Conservation (phyloP, 257 asterid species). For the Nicotiana obtusifolia region DNA sequence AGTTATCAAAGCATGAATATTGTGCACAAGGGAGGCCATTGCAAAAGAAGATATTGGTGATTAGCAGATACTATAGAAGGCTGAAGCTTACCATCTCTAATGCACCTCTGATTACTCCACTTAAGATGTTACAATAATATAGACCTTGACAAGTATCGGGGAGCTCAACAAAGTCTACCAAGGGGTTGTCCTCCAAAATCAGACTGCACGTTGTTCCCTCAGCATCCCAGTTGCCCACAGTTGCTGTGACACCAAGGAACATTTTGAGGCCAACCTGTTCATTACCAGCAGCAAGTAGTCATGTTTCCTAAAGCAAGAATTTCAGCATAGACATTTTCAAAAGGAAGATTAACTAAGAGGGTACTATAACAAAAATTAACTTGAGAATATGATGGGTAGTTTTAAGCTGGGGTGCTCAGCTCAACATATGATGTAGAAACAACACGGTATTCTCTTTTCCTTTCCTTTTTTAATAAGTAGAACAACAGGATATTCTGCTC, state of each 20-base stretch:
- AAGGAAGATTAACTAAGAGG: neutral
- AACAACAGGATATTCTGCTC: neutral
- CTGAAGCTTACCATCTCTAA: conserved; percentile 80
- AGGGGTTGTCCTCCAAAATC: conserved; percentile 88
- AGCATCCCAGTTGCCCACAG: conserved; percentile 75
- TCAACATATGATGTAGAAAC: neutral
- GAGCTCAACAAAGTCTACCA: conserved; percentile 96
- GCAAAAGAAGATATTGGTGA: neutral
- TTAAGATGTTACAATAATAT: conserved; percentile 79
- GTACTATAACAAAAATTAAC: neutral
- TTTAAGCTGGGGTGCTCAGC: neutral
- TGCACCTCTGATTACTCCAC: conserved; percentile 95
- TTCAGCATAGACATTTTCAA: neutral
- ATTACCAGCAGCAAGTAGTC: neutral
- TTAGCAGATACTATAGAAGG: neutral
- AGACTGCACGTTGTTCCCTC: conserved; percentile 96
- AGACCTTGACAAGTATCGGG: conserved; percentile 98
- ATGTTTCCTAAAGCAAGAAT: neutral
- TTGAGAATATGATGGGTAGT: neutral
- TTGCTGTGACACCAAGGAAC: conserved; percentile 85
- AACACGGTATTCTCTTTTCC: neutral
- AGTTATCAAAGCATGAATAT: neutral
- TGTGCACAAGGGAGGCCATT: neutral
- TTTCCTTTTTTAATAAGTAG: no score
- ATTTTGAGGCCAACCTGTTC: conserved; percentile 85